Conservation (phyloP, 495 filamentous ascomycete genomes). For the Hypoxylon trugodes region DNA sequence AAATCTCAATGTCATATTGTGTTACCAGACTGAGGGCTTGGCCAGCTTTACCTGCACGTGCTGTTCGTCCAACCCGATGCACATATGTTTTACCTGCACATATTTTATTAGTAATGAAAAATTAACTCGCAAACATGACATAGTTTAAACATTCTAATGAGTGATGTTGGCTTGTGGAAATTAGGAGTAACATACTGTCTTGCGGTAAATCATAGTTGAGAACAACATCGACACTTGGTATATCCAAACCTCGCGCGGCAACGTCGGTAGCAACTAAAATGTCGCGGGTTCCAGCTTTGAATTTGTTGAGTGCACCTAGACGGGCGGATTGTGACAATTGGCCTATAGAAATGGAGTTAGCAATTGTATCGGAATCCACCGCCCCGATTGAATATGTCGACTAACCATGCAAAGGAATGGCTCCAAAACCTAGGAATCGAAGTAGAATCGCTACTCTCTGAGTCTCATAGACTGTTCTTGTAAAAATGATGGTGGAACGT, state of each 20-base stretch:
- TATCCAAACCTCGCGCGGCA: slow-evolving; percentile 93
- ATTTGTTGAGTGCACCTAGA: slow-evolving; percentile 86
- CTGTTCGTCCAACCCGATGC: slow-evolving; percentile 93
- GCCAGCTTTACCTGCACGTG: slow-evolving; percentile 88
- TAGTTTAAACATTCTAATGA: not conserved
- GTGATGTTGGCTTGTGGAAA: not conserved
- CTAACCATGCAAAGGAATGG: slow-evolving; percentile 91
- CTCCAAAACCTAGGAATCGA: slow-evolving; percentile 76
- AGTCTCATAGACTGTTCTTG: slow-evolving; percentile 90
- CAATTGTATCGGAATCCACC: not conserved
- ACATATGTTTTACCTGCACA: slow-evolving; percentile 81
- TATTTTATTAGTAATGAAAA: slow-evolving; percentile 4
- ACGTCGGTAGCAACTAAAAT: slow-evolving; percentile 97
- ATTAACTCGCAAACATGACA: not conserved
- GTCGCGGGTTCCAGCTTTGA: slow-evolving; percentile 74
- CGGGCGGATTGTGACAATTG: slow-evolving; percentile 81
- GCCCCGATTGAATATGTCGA: not conserved
- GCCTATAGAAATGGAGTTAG: slow-evolving; percentile 17
- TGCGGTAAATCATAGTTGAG: slow-evolving; percentile 85
- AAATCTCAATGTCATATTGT: slow-evolving; percentile 93
- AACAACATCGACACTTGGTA: slow-evolving; percentile 88
- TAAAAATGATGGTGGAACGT: slow-evolving; percentile 88
- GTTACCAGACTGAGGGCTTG: slow-evolving; percentile 82
- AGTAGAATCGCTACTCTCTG: slow-evolving; percentile 84
- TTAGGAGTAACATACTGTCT: slow-evolving; percentile 51